Conservation (phyloP, 208 protist species). For the Phytomonas sp. region DNA sequence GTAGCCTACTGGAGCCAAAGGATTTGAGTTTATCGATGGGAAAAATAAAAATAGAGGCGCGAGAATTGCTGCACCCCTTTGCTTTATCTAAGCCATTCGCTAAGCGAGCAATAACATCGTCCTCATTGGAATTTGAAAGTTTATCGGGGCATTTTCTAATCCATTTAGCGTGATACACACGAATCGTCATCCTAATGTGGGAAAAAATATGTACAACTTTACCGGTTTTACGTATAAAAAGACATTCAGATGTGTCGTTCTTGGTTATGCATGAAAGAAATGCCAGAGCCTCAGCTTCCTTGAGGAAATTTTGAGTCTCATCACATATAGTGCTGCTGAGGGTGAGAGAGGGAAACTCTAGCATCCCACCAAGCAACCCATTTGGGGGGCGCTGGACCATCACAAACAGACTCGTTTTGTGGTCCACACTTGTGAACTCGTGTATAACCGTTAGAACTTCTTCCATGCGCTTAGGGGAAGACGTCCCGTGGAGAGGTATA, state of each 20-base stretch:
- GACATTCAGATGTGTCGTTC: not conserved
- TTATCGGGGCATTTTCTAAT: not conserved
- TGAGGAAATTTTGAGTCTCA: conserved; percentile 6
- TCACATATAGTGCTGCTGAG: conserved; percentile 10
- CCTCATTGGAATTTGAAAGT: not conserved
- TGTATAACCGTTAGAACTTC: conserved; percentile 68
- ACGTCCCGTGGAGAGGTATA: conserved; percentile 50
- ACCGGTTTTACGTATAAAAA: conserved; percentile 13
- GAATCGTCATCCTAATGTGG: conserved; percentile 74
- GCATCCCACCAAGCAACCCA: conserved; percentile 76
- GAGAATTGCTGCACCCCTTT: not conserved
- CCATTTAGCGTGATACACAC: conserved; percentile 31
- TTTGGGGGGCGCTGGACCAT: conserved; percentile 43
- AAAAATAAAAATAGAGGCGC: not conserved
- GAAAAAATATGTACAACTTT: conserved; percentile 72
- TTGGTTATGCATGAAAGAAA: conserved; percentile 1
- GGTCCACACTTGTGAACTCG: conserved; percentile 17
- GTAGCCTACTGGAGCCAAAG: not conserved
- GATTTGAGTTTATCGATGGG: not conserved
- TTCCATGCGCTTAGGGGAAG: conserved; percentile 35
- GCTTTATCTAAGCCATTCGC: not conserved
- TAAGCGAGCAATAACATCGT: not conserved
- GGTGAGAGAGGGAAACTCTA: conserved; percentile 62
- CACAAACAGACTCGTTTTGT: conserved; percentile 30
- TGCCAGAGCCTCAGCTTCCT: conserved; percentile 1